Evolutionary conservation across 2,329 filamentous ascomycete genomes (phyloP).

Genomic region (Zymoseptoria crescenta): DNA sequence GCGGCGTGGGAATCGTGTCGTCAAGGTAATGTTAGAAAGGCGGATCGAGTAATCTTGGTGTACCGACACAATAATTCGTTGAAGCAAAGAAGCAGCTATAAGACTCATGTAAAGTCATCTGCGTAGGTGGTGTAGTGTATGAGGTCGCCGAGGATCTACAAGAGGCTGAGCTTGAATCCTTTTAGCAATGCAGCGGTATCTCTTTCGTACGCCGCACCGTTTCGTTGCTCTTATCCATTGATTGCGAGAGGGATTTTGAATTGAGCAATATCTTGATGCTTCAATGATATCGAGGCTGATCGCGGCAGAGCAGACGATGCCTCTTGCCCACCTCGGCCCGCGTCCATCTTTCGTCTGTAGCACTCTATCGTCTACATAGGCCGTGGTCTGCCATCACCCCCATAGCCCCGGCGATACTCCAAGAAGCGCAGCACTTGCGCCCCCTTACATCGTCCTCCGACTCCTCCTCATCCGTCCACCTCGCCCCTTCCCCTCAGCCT

Average conservation of each 20-base stretch:
- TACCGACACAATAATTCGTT: neutral
- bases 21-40: no score
- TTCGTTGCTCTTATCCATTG: neutral
- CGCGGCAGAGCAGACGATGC: neutral
- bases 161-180: neutral
- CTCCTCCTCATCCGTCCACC: conserved; percentile 6
- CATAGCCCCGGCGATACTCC: no score
- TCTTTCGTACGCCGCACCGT: neutral
- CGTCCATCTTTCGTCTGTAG: neutral
- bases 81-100: neutral
- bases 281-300: neutral
- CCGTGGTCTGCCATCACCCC: neutral
- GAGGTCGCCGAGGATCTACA: neutral
- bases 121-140: neutral
- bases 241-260: neutral
- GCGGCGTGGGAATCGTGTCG: no score
- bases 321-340: neutral
- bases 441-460: conserved; percentile 11
- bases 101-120: neutral
- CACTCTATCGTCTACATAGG: neutral
- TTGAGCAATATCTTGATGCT: no score
- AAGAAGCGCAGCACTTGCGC: neutral
- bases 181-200: neutral
- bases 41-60: no score
- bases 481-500: conserved; percentile 3